Base-by-base conservation (phyloP, 371 early-diverging fungal genomes). In the Actinomortierella wolfii region DNA sequence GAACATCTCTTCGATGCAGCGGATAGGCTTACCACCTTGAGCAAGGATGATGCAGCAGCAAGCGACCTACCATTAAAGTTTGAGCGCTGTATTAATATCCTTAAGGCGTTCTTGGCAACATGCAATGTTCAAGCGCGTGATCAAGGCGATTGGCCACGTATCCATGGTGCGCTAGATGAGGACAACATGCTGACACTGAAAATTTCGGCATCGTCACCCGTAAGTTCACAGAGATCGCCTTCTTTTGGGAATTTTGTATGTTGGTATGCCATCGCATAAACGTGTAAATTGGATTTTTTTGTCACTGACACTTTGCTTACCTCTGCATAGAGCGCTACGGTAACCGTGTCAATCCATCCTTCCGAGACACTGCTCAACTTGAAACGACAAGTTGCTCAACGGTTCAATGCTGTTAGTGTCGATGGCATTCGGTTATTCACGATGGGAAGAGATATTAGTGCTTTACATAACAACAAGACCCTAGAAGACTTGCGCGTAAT, bases 1-100 rank as follows among this genome's bases (percentile, higher is more conserved):
- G 57, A 43, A 4, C 67, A 79, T 55, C 57, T 79, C 9, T 74
- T 75, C 21, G 44, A 57, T 9, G 68, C 77, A 25, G 78, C 79
- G 0, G 67, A 69, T 52, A 59, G 51, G 2, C 39, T 34, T 34
- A 11, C 7, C 7, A 28, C 26, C 2, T 26, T 66, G 25, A 50
- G 59, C 24, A 48, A 56, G 21, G 53, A 45, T 26, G 54, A 52
- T 24, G 20, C 24, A 1, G 54, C 51, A 59, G 56, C 48, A 17
- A 43, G 42, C 20, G 73, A 67, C 11, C 52, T 66, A 15, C 59
- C 73, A 0, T 49, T 73, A 28, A 59, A 52, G 4, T 73, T 73
- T 41, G 67, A 73, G 43, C 67, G 73, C 15, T 73, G 73, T 28
- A 73, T 73, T 18, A 61, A 67, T 3, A 73, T 67, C 43, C 49